Percentiles rank a stretch among this genome's conserved stretches.
phyloP scores from a whole-genome alignment of 2,329 filamentous ascomycete species.

The Colletotrichum sublineola region DNA sequence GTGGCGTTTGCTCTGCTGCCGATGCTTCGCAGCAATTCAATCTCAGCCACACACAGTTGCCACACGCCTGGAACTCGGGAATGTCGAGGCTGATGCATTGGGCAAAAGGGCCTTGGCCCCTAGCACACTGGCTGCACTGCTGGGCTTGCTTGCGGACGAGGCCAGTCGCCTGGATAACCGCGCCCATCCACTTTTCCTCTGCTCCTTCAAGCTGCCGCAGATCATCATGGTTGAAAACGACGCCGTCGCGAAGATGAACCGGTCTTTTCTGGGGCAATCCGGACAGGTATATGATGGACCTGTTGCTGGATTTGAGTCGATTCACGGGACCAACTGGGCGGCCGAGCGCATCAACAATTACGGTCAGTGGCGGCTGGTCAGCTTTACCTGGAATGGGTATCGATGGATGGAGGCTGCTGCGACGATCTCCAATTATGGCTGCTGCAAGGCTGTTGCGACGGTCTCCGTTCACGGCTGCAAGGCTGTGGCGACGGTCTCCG shows the following conservation, averaged over 20 bases:
- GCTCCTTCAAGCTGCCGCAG: constrained; percentile 11
- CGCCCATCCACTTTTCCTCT: constrained; percentile 58
- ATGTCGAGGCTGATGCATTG: constrained; percentile 60
- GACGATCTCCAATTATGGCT: constrained; percentile 11
- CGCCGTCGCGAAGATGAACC: constrained; percentile 28
- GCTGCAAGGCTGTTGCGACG: too few relatives aligned
- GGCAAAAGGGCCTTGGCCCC: constrained; percentile 59
- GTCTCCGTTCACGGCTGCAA: too few relatives aligned
- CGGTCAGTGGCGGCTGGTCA: constrained; percentile 11
- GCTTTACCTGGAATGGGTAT: background rate
- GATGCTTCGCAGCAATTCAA: constrained; percentile 48
- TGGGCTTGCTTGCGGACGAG: constrained; percentile 51
- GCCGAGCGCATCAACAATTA: constrained; percentile 55
- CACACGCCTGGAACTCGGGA: constrained; percentile 60
- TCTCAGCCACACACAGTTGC: constrained; percentile 65
- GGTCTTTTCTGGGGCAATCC: constrained; percentile 18
- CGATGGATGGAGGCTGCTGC: background rate
- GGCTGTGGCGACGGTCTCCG: too few relatives aligned
- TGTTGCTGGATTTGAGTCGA: constrained; percentile 45
- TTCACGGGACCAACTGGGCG: constrained; percentile 54
- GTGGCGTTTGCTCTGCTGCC: background rate
- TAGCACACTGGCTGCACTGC: constrained; percentile 58
- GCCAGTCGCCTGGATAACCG: constrained; percentile 65
- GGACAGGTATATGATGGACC: constrained; percentile 8
- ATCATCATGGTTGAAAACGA: constrained; percentile 1